Evolutionary conservation across 2,329 filamentous ascomycete species (phyloP), one percentile per base, ranked within the genome.

Genomic region (Ascocoryne sarcoides): DNA sequence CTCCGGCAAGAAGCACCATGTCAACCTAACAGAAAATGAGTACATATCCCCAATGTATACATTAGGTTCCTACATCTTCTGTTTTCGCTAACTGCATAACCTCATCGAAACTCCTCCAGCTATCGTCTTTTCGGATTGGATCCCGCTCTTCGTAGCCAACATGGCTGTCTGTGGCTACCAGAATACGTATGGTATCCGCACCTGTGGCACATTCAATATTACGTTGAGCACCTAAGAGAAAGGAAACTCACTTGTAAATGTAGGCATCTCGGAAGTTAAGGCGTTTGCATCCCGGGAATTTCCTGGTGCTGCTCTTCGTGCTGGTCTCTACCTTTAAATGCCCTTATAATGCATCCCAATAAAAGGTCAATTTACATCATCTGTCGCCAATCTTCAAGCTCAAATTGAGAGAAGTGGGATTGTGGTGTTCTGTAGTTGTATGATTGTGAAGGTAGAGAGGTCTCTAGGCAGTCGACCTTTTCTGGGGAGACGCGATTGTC

Each of bases 141-240:
- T 98, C 89, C 54, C 89, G 81, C 65, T 98, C 92, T 58, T 87
- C 85, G 64, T 88, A 96, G 38, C 92, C 92, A 45, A 98, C 92
- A 82, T 98, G 92, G 54, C 93, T 96, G 62, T 98, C 92, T 12
- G 90, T 96, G 29, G 92, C 82, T 45, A 98, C 75, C 28, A 98
- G 79, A 50, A 98, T 92, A 50, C 87, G 86, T 57, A 98, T 95
- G 0, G 87, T 94, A 65, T 98, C 87, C 53, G 84, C 56, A 29
- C 45, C 58, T 60, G 29, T 12, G 23, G 12, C n/a, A n/a, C n/a
- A n/a, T n/a, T n/a, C n/a, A n/a, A n/a, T n/a, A n/a, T n/a, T n/a
- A n/a, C n/a, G n/a, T n/a, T n/a, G n/a, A n/a, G n/a, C n/a, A n/a
- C n/a, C n/a, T n/a, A n/a, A n/a, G 16, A 7, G 21, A 5, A 15